Conservation (phyloP, 208 protist species). For the Trypanosoma theileri region DNA sequence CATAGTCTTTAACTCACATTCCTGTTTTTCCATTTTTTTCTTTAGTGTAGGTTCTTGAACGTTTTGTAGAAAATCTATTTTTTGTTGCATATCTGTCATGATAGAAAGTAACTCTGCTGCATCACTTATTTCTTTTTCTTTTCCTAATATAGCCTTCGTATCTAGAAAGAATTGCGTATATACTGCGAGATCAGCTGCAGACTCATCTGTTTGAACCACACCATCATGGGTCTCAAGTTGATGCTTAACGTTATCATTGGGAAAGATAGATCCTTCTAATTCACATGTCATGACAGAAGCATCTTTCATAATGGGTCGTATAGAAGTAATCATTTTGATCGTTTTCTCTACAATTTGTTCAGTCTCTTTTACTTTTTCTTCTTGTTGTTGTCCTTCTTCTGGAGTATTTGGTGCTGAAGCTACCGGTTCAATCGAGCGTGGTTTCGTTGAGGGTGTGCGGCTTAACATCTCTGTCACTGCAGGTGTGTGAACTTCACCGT, state of each 20-base stretch:
- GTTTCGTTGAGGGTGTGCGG: neutral
- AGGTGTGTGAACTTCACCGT: neutral
- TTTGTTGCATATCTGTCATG: slow-evolving; percentile 11
- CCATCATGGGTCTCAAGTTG: neutral
- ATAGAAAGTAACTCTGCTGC: neutral
- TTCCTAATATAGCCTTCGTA: neutral
- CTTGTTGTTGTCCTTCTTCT: too few species aligned
- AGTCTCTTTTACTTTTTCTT: too few species aligned
- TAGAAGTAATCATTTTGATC: too few species aligned
- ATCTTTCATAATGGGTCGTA: neutral
- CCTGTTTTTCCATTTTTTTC: slow-evolving; percentile 14
- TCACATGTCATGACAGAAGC: slow-evolving; percentile 1
- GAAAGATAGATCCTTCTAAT: neutral
- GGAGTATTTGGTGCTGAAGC: neutral
- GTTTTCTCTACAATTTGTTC: too few species aligned
- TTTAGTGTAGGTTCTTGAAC: slow-evolving; percentile 32
- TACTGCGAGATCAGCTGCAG: neutral
- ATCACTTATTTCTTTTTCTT: neutral
- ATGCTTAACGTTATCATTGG: neutral
- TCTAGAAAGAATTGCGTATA: slow-evolving; percentile 8
- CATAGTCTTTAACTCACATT: slow-evolving; percentile 25
- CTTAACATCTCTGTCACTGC: neutral
- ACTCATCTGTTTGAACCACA: slow-evolving; percentile 11
- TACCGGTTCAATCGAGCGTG: neutral
- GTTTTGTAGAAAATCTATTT: slow-evolving; percentile 31